Evolutionary conservation across 768 basidiomycete species (phyloP).

Genomic region (Boletus huronensis): DNA sequence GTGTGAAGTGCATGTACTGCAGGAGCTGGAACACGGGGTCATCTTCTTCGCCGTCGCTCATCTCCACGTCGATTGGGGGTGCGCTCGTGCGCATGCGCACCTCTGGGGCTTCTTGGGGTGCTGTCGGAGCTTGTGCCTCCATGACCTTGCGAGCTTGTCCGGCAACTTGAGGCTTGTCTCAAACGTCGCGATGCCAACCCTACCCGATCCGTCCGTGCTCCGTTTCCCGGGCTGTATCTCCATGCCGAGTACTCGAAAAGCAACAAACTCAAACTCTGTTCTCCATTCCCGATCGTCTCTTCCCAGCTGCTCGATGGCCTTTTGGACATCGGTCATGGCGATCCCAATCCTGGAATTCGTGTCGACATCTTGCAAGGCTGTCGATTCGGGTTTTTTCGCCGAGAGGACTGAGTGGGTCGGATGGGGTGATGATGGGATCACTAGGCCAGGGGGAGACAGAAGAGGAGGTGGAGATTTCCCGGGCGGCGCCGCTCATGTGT

Average conservation of each 20-base stretch:
- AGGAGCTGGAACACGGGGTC: conserved; percentile 39
- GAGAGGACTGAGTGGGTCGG: conserved; percentile 41
- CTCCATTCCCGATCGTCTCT: conserved; percentile 51
- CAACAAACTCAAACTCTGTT: conserved; percentile 73
- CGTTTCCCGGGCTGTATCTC: conserved; percentile 41
- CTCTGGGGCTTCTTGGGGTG: conserved; percentile 51
- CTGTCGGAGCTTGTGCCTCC: conserved; percentile 36
- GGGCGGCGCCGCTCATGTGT: conserved; percentile 49
- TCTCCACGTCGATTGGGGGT: conserved; percentile 70
- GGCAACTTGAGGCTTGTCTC: conserved; percentile 65
- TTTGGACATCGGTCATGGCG: conserved; percentile 70
- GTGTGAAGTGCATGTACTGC: conserved; percentile 35
- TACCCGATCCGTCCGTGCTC: conserved; percentile 54
- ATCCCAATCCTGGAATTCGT: conserved; percentile 26
- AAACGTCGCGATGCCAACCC: conserved; percentile 61
- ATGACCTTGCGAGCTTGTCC: conserved; percentile 62
- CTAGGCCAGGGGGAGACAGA: conserved; percentile 28
- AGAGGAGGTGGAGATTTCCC: conserved; percentile 25
- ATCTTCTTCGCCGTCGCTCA: conserved; percentile 68
- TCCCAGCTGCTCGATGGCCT: conserved; percentile 85
- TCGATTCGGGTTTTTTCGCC: conserved; percentile 45
- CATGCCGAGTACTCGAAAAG: conserved; percentile 65
- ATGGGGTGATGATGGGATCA: conserved; percentile 15
- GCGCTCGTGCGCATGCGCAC: conserved; percentile 40
- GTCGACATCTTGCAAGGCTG: conserved; percentile 28